Conservation (phyloP, 306 rosid genomes). For the Coriaria nepalensis region DNA sequence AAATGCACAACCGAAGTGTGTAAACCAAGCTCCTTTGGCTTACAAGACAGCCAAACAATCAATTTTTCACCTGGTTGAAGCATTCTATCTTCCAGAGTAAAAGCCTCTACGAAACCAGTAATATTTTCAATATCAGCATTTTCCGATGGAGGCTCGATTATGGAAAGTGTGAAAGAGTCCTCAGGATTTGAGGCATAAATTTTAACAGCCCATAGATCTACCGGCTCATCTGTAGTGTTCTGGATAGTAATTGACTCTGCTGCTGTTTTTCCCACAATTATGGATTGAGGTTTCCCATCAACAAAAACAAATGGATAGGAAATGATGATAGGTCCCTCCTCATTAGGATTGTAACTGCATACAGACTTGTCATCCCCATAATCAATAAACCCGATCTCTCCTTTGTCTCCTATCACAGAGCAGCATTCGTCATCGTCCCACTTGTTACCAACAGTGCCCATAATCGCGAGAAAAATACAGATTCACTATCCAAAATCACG, state of each 20-base stretch:
- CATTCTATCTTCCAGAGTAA: conserved; percentile 61
- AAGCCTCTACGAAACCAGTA: conserved; percentile 39
- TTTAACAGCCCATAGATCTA: conserved; percentile 62
- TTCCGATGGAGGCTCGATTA: conserved; percentile 51
- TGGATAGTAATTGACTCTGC: conserved; percentile 38
- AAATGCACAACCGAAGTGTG: conserved; percentile 51
- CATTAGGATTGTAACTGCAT: conserved; percentile 38
- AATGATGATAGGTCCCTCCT: conserved; percentile 40
- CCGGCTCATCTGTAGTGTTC: conserved; percentile 57
- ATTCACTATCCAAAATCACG: no score
- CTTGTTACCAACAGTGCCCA: conserved; percentile 36
- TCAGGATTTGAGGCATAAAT: conserved; percentile 70
- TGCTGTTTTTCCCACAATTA: conserved; percentile 36
- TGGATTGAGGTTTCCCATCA: conserved; percentile 56
- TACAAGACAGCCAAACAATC: conserved; percentile 78
- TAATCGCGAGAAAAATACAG: conserved; percentile 24
- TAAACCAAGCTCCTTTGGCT: conserved; percentile 68
- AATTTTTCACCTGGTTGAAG: conserved; percentile 62
- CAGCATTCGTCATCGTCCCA: conserved; percentile 60
- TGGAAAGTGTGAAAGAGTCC: conserved; percentile 63
- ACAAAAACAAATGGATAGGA: conserved; percentile 64
- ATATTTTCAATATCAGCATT: conserved; percentile 23
- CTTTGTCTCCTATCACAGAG: conserved; percentile 66
- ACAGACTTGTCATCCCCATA: conserved; percentile 62
- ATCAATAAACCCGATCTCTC: conserved; percentile 68